A percentile compares a stretch with the other conserved stretches of the same genome.
Conservation (phyloP, 2,329 filamentous ascomycete genomes). For the Myriosclerotinia scirpicola region DNA sequence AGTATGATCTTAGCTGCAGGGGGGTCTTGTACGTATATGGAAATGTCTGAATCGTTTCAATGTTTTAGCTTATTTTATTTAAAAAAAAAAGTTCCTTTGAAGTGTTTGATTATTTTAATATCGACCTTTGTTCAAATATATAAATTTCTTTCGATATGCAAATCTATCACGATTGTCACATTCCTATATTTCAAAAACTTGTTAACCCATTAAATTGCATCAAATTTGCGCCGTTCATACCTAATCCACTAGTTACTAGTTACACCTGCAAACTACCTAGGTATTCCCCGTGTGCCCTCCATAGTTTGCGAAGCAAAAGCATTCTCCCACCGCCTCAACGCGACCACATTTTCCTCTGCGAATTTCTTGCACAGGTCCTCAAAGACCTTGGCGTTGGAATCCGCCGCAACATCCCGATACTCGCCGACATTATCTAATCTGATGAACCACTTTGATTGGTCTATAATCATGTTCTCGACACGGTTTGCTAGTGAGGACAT, state of each 20-base stretch:
- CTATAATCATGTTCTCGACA: slow-evolving; percentile 32
- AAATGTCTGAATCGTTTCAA: no score
- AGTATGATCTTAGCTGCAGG: no score
- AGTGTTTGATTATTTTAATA: no score
- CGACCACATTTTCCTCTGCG: slow-evolving; percentile 24
- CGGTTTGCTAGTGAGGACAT: slow-evolving; percentile 29
- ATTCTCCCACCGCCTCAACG: neutral
- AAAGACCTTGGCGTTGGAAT: slow-evolving; percentile 25
- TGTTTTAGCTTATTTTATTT: no score
- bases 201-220: neutral
- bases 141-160: no score
- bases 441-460: slow-evolving; percentile 27
- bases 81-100: no score
- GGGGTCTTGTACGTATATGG: no score
- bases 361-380: slow-evolving; percentile 26
- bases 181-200: neutral
- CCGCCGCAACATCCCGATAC: slow-evolving; percentile 22
- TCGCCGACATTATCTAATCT: slow-evolving; percentile 31
- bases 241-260: neutral
- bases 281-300: neutral
- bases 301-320: neutral
- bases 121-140: no score
- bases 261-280: neutral
- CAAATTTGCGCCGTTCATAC: neutral
- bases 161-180: neutral